A percentile compares a stretch with the other conserved stretches of the same genome.
Conservation (phyloP, 768 basidiomycete genomes). For the Chiua virens region DNA sequence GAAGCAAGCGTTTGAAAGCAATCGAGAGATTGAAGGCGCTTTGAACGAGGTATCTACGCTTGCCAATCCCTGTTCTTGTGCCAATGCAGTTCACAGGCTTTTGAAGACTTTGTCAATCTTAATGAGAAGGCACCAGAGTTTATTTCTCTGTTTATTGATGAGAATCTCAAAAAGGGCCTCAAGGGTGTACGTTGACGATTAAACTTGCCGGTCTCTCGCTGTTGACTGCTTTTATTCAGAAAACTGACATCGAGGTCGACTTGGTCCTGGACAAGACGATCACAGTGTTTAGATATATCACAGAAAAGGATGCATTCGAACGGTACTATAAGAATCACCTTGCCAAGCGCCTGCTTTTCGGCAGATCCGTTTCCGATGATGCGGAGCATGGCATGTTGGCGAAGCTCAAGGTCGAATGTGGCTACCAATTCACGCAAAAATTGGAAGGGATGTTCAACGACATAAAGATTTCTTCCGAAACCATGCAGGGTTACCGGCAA, state of each 20-base stretch:
- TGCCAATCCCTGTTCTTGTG: background rate
- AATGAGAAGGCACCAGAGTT: conserved; percentile 90
- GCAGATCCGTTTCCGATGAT: conserved; percentile 92
- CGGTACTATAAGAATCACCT: conserved; percentile 97
- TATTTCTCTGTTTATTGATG: conserved; percentile 96
- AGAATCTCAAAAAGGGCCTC: conserved; percentile 90
- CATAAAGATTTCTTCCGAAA: conserved; percentile 86
- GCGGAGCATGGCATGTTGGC: conserved; percentile 97
- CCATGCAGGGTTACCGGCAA: conserved; percentile 69
- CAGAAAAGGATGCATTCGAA: conserved; percentile 97
- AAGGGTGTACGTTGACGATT: conserved; percentile 69
- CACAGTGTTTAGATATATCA: conserved; percentile 89
- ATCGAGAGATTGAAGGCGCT: conserved; percentile 76
- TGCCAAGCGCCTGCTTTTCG: conserved; percentile 84
- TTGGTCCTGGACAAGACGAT: conserved; percentile 91
- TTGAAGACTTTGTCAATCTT: conserved; percentile 85
- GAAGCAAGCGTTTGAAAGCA: conserved; percentile 64
- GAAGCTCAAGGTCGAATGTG: conserved; percentile 95
- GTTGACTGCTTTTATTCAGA: conserved; percentile 46
- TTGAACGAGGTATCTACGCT: conserved; percentile 73
- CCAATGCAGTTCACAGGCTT: conserved; percentile 59
- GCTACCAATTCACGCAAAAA: conserved; percentile 95
- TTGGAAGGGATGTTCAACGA: conserved; percentile 99
- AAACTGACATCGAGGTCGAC: conserved; percentile 93
- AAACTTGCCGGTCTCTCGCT: background rate